These are phyloP conservation scores for Sporothrix sp. DNA, from an alignment of 2,329 filamentous ascomycete genomes.

Conservation along the genomic window DNA sequence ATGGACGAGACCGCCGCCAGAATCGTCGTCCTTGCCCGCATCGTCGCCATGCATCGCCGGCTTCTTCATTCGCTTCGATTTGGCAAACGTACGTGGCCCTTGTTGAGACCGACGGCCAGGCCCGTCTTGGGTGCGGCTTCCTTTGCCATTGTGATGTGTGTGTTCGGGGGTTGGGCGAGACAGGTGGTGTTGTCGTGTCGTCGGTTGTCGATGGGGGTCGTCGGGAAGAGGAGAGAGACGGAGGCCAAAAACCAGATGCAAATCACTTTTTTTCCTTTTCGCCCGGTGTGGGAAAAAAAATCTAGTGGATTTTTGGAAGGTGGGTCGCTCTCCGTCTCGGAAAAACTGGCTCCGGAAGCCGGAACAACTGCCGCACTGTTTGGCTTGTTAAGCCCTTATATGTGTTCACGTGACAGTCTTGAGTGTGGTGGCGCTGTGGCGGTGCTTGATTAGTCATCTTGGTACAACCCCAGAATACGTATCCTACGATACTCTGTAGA, in stretches of 20 bases:
- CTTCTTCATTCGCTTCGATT: not conserved
- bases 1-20: too few relatives aligned
- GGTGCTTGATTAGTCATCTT: too few relatives aligned
- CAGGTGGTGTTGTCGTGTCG: conserved; percentile 16
- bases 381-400: too few relatives aligned
- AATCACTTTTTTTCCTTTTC: conserved; percentile 5
- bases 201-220: conserved; percentile 15
- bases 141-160: conserved; percentile 43
- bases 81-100: conserved; percentile 22
- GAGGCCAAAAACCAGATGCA: not conserved
- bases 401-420: too few relatives aligned
- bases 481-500: too few relatives aligned
- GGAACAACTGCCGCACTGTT: too few relatives aligned
- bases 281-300: conserved; percentile 9
- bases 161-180: conserved; percentile 20
- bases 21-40: too few relatives aligned
- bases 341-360: too few relatives aligned
- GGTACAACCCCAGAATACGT: too few relatives aligned
- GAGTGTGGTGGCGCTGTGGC: too few relatives aligned
- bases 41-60: too few relatives aligned
- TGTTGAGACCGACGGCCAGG: conserved; percentile 53
- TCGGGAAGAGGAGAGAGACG: conserved; percentile 2
- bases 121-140: conserved; percentile 48
- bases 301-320: conserved; percentile 1
- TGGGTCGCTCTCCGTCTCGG: not conserved